Evolutionary conservation across 2,329 filamentous ascomycete genomes (phyloP).

Genomic region (Sporothrix euskadiensis): DNA sequence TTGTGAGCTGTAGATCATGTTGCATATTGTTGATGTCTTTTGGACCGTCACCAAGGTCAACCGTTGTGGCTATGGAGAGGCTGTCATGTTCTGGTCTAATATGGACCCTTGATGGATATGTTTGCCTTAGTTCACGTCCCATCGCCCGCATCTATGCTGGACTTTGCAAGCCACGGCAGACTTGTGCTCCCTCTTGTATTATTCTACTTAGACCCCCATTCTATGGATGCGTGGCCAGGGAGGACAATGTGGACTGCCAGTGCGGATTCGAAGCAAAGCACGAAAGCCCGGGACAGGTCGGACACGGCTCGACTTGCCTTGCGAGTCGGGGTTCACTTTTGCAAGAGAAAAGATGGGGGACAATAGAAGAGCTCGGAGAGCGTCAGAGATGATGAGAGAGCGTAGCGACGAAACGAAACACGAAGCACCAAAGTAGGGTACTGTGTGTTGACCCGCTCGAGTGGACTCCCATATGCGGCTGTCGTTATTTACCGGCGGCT

Average conservation of each 20-base stretch:
- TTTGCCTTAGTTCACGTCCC: too few species aligned
- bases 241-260: not conserved
- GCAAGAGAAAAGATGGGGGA: not conserved
- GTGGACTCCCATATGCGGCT: not conserved
- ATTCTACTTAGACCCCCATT: too few species aligned
- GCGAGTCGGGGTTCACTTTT: not conserved
- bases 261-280: not conserved
- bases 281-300: not conserved
- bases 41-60: too few species aligned
- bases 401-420: not conserved
- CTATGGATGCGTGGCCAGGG: not conserved
- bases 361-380: not conserved
- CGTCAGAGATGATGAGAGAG: not conserved
- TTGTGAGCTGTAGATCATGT: too few species aligned
- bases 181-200: too few species aligned
- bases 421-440: not conserved
- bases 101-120: too few species aligned
- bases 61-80: too few species aligned
- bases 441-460: not conserved
- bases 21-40: too few species aligned
- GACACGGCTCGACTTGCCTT: not conserved
- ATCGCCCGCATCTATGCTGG: too few species aligned
- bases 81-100: too few species aligned
- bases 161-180: not conserved
- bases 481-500: constrained; percentile 31